Evolutionary conservation across 805 yeast species (phyloP).

Genomic region (Candida endomychidarum): DNA sequence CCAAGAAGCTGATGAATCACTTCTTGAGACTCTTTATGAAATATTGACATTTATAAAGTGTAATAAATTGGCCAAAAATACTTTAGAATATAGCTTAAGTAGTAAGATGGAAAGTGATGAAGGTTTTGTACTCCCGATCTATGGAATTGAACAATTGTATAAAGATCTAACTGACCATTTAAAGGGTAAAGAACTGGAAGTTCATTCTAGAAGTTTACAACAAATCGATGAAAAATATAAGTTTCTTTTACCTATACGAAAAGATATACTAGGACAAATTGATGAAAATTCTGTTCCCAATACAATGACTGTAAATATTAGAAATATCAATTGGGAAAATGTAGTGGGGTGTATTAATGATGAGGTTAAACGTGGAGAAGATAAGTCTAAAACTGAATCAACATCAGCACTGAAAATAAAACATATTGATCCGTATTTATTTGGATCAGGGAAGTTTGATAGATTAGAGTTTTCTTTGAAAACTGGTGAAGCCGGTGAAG

Average conservation of each 20-base stretch:
- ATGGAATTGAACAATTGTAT: not conserved
- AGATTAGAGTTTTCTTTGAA: conserved; percentile 9
- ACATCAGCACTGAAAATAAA: conserved; percentile 42
- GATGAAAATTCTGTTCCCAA: not conserved
- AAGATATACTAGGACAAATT: conserved; percentile 11
- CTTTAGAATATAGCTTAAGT: conserved; percentile 59
- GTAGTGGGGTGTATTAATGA: conserved; percentile 31
- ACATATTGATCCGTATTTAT: conserved; percentile 51
- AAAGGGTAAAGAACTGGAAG: not conserved
- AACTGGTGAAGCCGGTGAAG: too few relatives aligned
- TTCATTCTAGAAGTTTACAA: not conserved
- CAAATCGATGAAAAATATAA: conserved; percentile 14
- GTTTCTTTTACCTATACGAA: conserved; percentile 32
- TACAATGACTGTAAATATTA: conserved; percentile 5
- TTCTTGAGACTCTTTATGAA: conserved; percentile 50
- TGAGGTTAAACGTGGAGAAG: conserved; percentile 31
- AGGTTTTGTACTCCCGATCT: conserved; percentile 19
- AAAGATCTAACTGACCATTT: not conserved
- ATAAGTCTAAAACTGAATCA: conserved; percentile 34
- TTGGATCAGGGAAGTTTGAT: conserved; percentile 46
- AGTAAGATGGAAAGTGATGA: conserved; percentile 45
- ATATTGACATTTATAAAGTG: conserved; percentile 52
- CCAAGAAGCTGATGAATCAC: conserved; percentile 62
- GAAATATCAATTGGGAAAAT: conserved; percentile 24
- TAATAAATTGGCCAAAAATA: conserved; percentile 49